These are phyloP conservation scores for Colletotrichum echinochloae DNA, from an alignment of 2,329 filamentous ascomycete species.

Conservation along the genomic window DNA sequence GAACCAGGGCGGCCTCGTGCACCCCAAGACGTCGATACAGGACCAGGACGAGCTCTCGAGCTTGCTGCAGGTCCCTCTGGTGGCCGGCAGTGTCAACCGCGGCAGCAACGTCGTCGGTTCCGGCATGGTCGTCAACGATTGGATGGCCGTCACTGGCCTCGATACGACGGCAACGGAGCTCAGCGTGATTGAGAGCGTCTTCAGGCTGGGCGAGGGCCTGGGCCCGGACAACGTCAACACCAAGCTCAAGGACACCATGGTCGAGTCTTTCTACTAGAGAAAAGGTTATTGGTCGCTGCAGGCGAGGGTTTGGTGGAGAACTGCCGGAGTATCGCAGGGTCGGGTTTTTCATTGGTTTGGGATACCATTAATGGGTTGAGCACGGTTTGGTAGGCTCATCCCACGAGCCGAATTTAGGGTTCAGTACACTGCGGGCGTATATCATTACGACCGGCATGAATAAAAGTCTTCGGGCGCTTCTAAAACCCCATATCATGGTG, in stretches of 20 bases:
- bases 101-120: conserved; percentile 96
- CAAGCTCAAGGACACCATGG: conserved; percentile 95
- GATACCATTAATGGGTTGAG: conserved; percentile 40
- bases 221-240: conserved; percentile 84
- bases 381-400: conserved; percentile 26
- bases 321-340: conserved; percentile 24
- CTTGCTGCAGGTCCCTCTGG: conserved; percentile 93
- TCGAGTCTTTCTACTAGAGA: conserved; percentile 95
- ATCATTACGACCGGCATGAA: conserved; percentile 23
- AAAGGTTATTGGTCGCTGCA: neutral
- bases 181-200: conserved; percentile 95
- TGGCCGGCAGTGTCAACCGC: conserved; percentile 93
- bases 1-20: conserved; percentile 96
- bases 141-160: conserved; percentile 91
- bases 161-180: conserved; percentile 96
- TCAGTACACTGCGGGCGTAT: conserved; percentile 22
- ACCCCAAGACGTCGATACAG: conserved; percentile 96
- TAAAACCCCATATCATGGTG: neutral
- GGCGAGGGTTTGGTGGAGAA: conserved; percentile 3
- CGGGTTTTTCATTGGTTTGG: conserved; percentile 39
- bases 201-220: conserved; percentile 89
- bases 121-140: conserved; percentile 96
- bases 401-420: conserved; percentile 19
- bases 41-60: conserved; percentile 97
- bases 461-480: conserved; percentile 36